A percentile compares a stretch with the other conserved stretches of the same genome.
phyloP scores from a whole-genome alignment of 352 stramenopile species.

The Pilasporangium apinafurcum region DNA sequence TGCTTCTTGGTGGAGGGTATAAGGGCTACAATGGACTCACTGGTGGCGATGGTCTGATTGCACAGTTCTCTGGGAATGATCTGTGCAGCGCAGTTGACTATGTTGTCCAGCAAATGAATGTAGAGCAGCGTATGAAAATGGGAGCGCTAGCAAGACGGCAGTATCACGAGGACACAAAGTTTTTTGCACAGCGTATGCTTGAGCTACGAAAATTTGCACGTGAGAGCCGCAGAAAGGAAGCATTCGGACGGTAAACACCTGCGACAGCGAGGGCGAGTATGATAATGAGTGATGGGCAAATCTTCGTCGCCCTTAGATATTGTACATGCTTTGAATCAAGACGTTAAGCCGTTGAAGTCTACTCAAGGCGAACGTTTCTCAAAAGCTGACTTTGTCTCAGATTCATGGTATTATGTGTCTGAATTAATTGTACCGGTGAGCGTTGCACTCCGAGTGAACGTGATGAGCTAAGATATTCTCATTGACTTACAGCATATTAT shows the following conservation, averaged over 20 bases:
- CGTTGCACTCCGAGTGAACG: too few relatives aligned
- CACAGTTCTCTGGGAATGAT: slow-evolving; percentile 17
- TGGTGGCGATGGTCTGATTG: slow-evolving; percentile 28
- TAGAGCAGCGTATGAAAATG: slow-evolving; percentile 10
- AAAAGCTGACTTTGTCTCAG: too few relatives aligned
- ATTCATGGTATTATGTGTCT: too few relatives aligned
- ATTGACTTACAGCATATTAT: too few relatives aligned
- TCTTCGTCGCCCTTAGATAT: too few relatives aligned
- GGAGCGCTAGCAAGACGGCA: slow-evolving; percentile 14
- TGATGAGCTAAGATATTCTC: too few relatives aligned
- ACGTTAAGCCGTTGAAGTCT: too few relatives aligned
- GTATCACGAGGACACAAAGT: slow-evolving; percentile 31
- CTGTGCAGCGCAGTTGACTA: slow-evolving; percentile 26
- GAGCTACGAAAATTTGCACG: slow-evolving; percentile 10
- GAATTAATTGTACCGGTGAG: too few relatives aligned
- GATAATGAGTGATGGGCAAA: too few relatives aligned
- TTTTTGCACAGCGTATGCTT: slow-evolving; percentile 24
- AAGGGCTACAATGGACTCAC: slow-evolving; percentile 18
- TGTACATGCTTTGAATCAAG: too few relatives aligned
- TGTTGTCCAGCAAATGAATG: slow-evolving; percentile 14
- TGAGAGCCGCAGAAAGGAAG: neutral
- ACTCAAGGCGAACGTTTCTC: too few relatives aligned
- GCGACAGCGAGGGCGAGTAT: too few relatives aligned
- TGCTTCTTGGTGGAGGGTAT: slow-evolving; percentile 33
- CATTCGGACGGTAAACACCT: neutral